A percentile compares a stretch with the other conserved stretches of the same genome.
phyloP scores from a whole-genome alignment of 345 rosid species.

The Excoecaria agallocha region DNA sequence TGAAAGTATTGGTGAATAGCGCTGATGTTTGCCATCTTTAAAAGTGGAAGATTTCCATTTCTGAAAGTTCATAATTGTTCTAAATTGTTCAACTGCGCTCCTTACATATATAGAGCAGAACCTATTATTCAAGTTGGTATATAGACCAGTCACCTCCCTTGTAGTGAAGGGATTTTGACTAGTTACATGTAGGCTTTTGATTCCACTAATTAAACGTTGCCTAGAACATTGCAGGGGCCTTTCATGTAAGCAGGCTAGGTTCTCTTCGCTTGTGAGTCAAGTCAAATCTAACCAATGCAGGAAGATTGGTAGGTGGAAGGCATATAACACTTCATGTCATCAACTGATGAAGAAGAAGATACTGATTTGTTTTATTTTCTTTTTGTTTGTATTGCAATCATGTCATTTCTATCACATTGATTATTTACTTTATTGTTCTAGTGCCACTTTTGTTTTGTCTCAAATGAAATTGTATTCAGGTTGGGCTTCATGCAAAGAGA shows the following conservation, averaged over 20 bases:
- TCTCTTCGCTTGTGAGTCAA: too few relatives aligned
- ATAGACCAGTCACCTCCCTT: not conserved
- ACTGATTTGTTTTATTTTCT: not conserved
- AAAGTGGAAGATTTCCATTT: not conserved
- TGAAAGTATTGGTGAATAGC: not conserved
- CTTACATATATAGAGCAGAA: not conserved
- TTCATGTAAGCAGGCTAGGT: too few relatives aligned
- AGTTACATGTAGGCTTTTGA: not conserved
- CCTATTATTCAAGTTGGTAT: not conserved
- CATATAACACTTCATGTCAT: not conserved
- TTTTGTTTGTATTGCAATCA: not conserved
- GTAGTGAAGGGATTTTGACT: not conserved
- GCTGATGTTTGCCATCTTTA: not conserved
- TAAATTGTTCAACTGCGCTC: not conserved
- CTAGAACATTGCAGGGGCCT: not conserved
- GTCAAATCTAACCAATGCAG: not conserved
- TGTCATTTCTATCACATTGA: not conserved
- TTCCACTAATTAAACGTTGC: not conserved
- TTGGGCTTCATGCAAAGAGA: conserved; percentile 17
- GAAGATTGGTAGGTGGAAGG: not conserved
- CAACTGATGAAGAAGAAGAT: not conserved
- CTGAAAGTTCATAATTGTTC: not conserved
- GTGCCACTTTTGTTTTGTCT: conserved; percentile 4
- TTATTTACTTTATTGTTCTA: not conserved
- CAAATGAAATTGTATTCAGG: conserved; percentile 24